phyloP scores from a whole-genome alignment of 208 protist species.

The Trypanosoma platydactyli region DNA sequence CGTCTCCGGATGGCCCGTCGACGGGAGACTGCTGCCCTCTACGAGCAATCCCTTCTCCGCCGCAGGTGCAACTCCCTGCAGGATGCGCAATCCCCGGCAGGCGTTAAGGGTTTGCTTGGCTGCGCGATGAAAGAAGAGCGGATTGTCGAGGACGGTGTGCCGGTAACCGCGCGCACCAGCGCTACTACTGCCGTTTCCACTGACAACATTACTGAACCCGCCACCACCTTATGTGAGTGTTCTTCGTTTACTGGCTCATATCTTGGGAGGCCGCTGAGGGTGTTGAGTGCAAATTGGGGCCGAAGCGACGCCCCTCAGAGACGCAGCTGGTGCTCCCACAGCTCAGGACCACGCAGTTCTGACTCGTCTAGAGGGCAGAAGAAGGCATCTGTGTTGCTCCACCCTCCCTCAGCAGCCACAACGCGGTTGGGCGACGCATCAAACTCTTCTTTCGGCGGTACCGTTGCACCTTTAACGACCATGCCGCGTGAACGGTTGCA shows the following conservation, averaged over 20 bases:
- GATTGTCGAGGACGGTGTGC: not conserved
- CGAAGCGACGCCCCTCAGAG: not conserved
- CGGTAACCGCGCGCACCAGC: not conserved
- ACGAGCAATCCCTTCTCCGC: constrained; percentile 20
- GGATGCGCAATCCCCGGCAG: not conserved
- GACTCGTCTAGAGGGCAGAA: not conserved
- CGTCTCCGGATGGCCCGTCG: constrained; percentile 17
- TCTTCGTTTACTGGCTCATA: not conserved
- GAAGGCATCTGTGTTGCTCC: not conserved
- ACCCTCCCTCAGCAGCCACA: not conserved
- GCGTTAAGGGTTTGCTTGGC: not conserved
- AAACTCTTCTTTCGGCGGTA: too few species aligned
- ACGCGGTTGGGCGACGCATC: not conserved
- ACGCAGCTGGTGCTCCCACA: constrained; percentile 1
- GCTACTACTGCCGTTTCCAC: not conserved
- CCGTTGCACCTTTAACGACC: too few species aligned
- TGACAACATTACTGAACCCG: not conserved
- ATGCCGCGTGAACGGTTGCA: too few species aligned
- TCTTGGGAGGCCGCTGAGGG: constrained; percentile 11
- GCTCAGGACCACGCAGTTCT: not conserved
- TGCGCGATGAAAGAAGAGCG: too few species aligned
- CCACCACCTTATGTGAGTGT: not conserved
- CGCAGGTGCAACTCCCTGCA: constrained; percentile 5
- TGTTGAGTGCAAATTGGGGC: constrained; percentile 8
- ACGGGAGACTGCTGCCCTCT: constrained; percentile 20